Percentiles rank a stretch among this genome's conserved stretches.
These are phyloP conservation scores for Heimioporus sp. DNA, from an alignment of 768 basidiomycete genomes.

Conservation along the genomic window DNA sequence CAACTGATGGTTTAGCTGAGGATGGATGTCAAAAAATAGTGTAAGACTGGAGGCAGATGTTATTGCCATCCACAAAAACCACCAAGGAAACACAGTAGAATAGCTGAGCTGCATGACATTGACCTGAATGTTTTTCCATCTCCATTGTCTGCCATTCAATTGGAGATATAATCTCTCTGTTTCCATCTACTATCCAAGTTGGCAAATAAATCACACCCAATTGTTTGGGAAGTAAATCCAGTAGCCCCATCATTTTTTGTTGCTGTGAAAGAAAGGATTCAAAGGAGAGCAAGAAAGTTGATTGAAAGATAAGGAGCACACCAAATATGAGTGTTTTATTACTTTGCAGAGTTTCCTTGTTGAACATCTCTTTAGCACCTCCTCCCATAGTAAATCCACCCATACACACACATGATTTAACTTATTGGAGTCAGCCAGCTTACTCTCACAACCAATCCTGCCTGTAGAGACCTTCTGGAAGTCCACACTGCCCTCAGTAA, in stretches of 20 bases:
- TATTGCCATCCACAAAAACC: too few relatives aligned
- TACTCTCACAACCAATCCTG: constrained; percentile 27
- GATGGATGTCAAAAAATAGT: too few relatives aligned
- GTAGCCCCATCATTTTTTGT: background rate
- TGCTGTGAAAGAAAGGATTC: constrained; percentile 54
- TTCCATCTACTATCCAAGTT: background rate
- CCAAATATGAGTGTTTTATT: constrained; percentile 28
- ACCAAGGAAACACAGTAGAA: too few relatives aligned
- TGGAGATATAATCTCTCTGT: too few relatives aligned
- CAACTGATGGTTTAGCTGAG: too few relatives aligned
- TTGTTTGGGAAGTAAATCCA: background rate
- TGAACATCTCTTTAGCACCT: constrained; percentile 38
- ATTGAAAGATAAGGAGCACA: constrained; percentile 34
- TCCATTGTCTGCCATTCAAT: background rate
- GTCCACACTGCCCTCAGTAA: constrained; percentile 25
- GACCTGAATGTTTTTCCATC: background rate
- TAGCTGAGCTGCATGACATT: too few relatives aligned
- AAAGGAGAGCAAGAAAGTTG: constrained; percentile 60
- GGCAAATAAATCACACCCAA: background rate
- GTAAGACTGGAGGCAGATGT: too few relatives aligned
- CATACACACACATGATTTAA: constrained; percentile 55
- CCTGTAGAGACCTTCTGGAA: constrained; percentile 10
- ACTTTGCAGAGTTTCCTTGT: background rate
- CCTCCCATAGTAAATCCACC: constrained; percentile 36
- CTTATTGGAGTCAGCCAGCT: constrained; percentile 51